These are phyloP conservation scores for Geotrichum klebahnii DNA, from an alignment of 1,139 yeast genomes.

Conservation along the genomic window DNA sequence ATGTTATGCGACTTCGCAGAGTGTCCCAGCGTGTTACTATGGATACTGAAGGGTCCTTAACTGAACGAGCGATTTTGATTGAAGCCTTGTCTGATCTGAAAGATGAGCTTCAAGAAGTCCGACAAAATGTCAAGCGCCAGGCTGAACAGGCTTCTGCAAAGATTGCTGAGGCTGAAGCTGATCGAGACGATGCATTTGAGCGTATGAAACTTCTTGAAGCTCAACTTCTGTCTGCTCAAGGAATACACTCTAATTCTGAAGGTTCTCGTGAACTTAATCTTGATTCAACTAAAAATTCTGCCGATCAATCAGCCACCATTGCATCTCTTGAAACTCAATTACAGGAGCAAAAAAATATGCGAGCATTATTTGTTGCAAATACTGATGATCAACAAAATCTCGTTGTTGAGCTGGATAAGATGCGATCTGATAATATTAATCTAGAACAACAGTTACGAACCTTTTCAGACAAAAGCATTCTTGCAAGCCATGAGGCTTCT, in stretches of 20 bases:
- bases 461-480: conserved; percentile 29
- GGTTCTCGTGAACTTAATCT: not conserved
- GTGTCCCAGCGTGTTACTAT: conserved; percentile 34
- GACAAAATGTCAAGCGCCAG: conserved; percentile 34
- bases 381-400: not conserved
- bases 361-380: not conserved
- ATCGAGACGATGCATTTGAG: conserved; percentile 28
- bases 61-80: conserved; percentile 34
- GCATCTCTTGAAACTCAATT: not conserved
- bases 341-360: not conserved
- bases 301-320: not conserved
- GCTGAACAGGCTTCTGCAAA: conserved; percentile 37
- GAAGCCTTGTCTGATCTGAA: conserved; percentile 35
- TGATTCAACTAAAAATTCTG: not conserved
- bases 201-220: conserved; percentile 15
- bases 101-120: conserved; percentile 37
- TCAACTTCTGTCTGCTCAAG: conserved; percentile 12
- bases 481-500: conserved; percentile 30
- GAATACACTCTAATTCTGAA: not conserved
- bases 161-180: conserved; percentile 31
- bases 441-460: conserved; percentile 30
- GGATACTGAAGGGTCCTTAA: conserved; percentile 29
- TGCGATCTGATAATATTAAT: conserved; percentile 24
- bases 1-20: conserved; percentile 33
- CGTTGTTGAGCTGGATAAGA: conserved; percentile 16